Percentiles rank a stretch among this genome's conserved stretches.
These are phyloP conservation scores for Chalciporus piperatus DNA, from an alignment of 768 basidiomycete genomes.

Conservation along the genomic window DNA sequence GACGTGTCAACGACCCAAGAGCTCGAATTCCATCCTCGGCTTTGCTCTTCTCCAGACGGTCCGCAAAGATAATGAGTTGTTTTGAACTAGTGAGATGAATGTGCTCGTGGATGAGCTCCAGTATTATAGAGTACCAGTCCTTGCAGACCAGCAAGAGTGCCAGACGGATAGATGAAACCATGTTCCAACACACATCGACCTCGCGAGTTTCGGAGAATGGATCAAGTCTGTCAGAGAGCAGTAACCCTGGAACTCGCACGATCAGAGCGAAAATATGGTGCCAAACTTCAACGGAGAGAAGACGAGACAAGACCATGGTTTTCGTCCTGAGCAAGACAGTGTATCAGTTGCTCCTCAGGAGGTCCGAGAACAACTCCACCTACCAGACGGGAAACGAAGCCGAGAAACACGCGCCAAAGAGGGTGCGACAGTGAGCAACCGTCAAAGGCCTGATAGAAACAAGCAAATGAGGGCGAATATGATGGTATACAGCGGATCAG, in stretches of 20 bases:
- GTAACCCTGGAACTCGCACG: slow-evolving; percentile 33
- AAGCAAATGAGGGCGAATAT: not conserved
- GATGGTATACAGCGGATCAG: not conserved
- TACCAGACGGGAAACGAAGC: slow-evolving; percentile 3
- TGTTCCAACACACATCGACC: slow-evolving; percentile 30
- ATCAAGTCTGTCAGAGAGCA: slow-evolving; percentile 36
- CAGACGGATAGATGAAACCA: slow-evolving; percentile 27
- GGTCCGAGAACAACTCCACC: not conserved
- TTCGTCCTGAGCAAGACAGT: not conserved
- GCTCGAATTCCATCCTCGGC: slow-evolving; percentile 17
- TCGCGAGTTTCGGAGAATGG: slow-evolving; percentile 37
- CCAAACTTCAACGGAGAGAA: slow-evolving; percentile 39
- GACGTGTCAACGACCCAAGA: slow-evolving; percentile 39
- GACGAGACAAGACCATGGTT: slow-evolving; percentile 17
- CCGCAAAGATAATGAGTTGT: slow-evolving; percentile 35
- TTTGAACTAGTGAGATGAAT: slow-evolving; percentile 35
- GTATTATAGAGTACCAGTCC: slow-evolving; percentile 36
- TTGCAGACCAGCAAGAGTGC: slow-evolving; percentile 37
- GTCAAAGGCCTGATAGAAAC: not conserved
- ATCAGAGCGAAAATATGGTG: slow-evolving; percentile 36
- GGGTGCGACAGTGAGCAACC: not conserved
- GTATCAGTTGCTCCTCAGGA: slow-evolving; percentile 3
- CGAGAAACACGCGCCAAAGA: not conserved
- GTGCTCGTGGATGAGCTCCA: slow-evolving; percentile 41
- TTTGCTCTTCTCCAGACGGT: slow-evolving; percentile 33